Evolutionary conservation across 345 rosid genomes (phyloP).

Genomic region (Citrus mangshanensis): DNA sequence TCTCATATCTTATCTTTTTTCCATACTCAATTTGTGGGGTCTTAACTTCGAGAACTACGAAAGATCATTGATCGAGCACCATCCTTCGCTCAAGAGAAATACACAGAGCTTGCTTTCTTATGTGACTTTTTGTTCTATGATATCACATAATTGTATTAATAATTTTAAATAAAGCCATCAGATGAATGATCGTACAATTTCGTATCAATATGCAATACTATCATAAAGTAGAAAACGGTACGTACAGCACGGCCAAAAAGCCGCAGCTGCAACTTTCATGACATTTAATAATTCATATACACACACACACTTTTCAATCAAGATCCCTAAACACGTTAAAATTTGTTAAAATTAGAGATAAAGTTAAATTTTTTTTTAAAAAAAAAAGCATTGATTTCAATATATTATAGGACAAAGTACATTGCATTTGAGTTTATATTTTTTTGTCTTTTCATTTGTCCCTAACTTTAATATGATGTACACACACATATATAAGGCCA

Average conservation of each 20-base stretch:
- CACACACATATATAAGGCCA: too few species aligned
- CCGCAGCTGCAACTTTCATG: slow-evolving; percentile 1
- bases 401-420: too few species aligned
- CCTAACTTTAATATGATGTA: too few species aligned
- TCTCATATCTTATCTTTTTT: slow-evolving; percentile 58
- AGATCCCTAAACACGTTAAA: too few species aligned
- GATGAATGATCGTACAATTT: slow-evolving; percentile 58
- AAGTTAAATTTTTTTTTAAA: too few species aligned
- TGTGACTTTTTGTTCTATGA: neutral
- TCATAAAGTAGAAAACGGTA: slow-evolving; percentile 20
- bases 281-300: neutral
- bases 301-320: too few species aligned
- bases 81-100: slow-evolving; percentile 1
- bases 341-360: too few species aligned
- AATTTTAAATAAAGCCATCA: slow-evolving; percentile 3
- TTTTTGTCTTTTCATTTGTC: too few species aligned
- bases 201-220: slow-evolving; percentile 34
- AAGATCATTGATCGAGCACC: slow-evolving; percentile 36
- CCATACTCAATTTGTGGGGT: slow-evolving; percentile 61
- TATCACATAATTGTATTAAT: neutral
- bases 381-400: too few species aligned
- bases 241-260: slow-evolving; percentile 38
- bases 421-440: too few species aligned
- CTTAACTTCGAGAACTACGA: slow-evolving; percentile 38
- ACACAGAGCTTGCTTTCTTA: neutral